Evolutionary conservation across 2,329 filamentous ascomycete genomes (phyloP), one percentile per base, ranked within the genome.

Genomic region (Cordyceps cateniannulata): DNA sequence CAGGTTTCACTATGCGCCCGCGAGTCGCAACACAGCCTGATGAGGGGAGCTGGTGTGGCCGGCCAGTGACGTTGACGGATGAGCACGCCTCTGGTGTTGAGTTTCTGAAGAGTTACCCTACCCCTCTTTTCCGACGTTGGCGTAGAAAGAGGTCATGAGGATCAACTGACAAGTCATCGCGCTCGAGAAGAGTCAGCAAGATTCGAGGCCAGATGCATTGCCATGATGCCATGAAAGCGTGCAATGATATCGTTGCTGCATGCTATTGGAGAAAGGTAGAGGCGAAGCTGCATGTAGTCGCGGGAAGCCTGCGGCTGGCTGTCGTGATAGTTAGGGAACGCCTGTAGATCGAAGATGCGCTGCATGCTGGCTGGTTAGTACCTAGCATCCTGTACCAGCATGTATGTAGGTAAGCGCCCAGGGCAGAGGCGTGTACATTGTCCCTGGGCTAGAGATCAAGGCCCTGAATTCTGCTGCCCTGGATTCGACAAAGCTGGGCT

Each of bases 1-100:
- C 56, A 47, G 56, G 56, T 59, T 59, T 59, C 56, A 59, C 35
- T 51, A 59, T 51, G 56, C 56, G 56, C 56, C 50, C 42, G 42
- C 42, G 20, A n/a, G n/a, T 18, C 54, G 22, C 32, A 40, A 45
- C 29, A 38, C 42, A 38, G 42, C 54, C 54, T 32, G 18, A 18
- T 16, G 48, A n/a, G 24, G 22, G 24, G 12, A 16, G 16, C 16
- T 42, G 40, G 40, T 16, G 40, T 16, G 25, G 25, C 47, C 25
- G 47, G 32, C 44, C 54, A 40, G 54, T 48, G 32, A 57, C 5
- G 12, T 32, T 27, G 45, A 50, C 29, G 45, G 49, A 25, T 18
- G 48, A 52, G 35, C 24, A 45, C 22, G 29, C 25, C 55, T 42
- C 22, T 27, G n/a, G n/a, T n/a, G 5, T 50, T 27, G 12, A 16